Evolutionary conservation across 768 basidiomycete species (phyloP).

Genomic region (Termitomyces sp.): DNA sequence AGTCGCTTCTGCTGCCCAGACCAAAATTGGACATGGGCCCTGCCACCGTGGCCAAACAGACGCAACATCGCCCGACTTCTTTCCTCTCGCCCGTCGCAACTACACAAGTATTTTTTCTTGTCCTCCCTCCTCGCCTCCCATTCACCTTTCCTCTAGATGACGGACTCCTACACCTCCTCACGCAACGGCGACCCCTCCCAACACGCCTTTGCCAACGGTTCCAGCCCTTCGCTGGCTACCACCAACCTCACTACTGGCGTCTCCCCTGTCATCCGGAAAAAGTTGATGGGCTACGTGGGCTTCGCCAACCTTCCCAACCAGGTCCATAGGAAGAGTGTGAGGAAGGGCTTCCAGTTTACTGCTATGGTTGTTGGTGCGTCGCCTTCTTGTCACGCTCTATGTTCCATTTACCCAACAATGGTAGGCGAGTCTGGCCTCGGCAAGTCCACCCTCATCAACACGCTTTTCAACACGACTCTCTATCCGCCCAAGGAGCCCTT

Average conservation of each 20-base stretch:
- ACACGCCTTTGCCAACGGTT: slow-evolving; percentile 62
- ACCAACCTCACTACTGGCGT: slow-evolving; percentile 33
- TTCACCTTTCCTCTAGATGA: slow-evolving; percentile 49
- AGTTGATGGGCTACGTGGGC: slow-evolving; percentile 92
- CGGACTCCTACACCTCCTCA: slow-evolving; percentile 72
- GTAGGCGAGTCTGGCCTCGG: slow-evolving; percentile 96
- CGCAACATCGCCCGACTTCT: slow-evolving; percentile 47
- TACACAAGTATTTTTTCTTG: slow-evolving; percentile 50
- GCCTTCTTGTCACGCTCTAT: slow-evolving; percentile 18
- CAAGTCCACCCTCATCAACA: slow-evolving; percentile 98
- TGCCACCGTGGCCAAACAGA: slow-evolving; percentile 47
- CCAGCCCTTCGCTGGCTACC: slow-evolving; percentile 57
- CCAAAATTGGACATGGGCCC: slow-evolving; percentile 41
- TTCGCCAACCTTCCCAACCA: slow-evolving; percentile 99
- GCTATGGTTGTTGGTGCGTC: slow-evolving; percentile 92
- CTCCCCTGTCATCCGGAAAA: slow-evolving; percentile 73
- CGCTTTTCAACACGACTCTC: slow-evolving; percentile 95
- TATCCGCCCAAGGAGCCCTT: slow-evolving; percentile 87
- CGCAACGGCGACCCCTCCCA: slow-evolving; percentile 61
- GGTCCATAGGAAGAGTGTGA: slow-evolving; percentile 96
- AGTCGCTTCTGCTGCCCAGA: slow-evolving; percentile 49
- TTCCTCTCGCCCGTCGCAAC: slow-evolving; percentile 52
- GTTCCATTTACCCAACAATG: slow-evolving; percentile 21
- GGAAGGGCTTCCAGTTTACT: slow-evolving; percentile 99
- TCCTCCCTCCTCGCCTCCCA: slow-evolving; percentile 28